Base-by-base conservation (phyloP, 306 rosid species). In the Hippophae tibetana region DNA sequence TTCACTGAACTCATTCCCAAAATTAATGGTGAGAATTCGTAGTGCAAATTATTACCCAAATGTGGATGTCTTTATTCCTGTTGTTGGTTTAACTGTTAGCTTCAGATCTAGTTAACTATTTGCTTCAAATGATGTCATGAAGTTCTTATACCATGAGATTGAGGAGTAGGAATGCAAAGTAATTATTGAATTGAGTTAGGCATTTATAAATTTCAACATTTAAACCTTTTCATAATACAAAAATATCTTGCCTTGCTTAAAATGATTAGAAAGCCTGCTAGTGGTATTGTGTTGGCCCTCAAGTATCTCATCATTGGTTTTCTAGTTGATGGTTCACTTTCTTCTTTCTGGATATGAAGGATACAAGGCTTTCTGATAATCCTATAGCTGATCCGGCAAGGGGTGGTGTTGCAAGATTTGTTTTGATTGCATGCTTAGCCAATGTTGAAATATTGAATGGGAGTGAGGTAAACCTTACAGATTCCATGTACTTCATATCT, bases 281-380 rank as follows among this genome's bases (percentile, higher is more conserved):
- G 64, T 7, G 64, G 54, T 7, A 27, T 10, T 10, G 48, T 6
- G 7, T 42, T 8, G 54, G 8, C 42, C 44, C 40, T 13, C 48
- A 41, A 25, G 12, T n/a, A 50, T 49, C 3, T 14, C 42, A 49
- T 13, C 2, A 14, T 43, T 62, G 27, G 56, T 66, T 47, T 18
- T 47, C 52, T 57, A 43, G 47, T 23, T 70, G 51, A 8, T 53
- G 46, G 66, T 74, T 79, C 84, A 47, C 65, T 74, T 71, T 64
- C 52, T 52, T 69, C 25, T 67, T 69, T 25, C 54, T 53, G 64
- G 38, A 45, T 68, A 62, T 40, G 40, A 79, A 92, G 98, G 96
- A 92, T 53, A 61, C 75, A 76, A 84, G 95, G 79, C 89, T 92
- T 52, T 87, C 98, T 48, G 95, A 77, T 12, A 92, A 88, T 76